phyloP scores from a whole-genome alignment of 208 protist genomes.

The Leptomonas pyrrhocoris region DNA sequence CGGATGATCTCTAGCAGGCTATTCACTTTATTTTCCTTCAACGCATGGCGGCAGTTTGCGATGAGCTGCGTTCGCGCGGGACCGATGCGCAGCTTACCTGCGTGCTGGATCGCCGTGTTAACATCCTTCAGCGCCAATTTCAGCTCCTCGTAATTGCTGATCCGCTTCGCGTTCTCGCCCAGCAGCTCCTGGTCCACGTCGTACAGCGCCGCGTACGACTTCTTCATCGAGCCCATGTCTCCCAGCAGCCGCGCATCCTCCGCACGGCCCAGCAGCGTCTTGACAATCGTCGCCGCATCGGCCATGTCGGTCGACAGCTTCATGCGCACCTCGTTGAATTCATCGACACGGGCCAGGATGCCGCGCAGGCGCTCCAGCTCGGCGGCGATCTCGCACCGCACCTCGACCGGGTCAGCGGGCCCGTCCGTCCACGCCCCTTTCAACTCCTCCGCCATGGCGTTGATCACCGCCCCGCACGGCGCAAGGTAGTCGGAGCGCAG shows the following conservation, averaged over 20 bases:
- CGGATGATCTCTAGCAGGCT: slow-evolving; percentile 87
- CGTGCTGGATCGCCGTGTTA: slow-evolving; percentile 94
- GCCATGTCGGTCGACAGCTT: slow-evolving; percentile 95
- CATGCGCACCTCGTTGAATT: slow-evolving; percentile 83
- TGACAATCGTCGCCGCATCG: slow-evolving; percentile 84
- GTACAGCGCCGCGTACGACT: slow-evolving; percentile 80
- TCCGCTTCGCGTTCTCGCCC: slow-evolving; percentile 92
- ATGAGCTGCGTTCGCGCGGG: slow-evolving; percentile 55
- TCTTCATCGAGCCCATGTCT: slow-evolving; percentile 83
- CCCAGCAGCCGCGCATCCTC: slow-evolving; percentile 93
- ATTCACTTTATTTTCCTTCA: slow-evolving; percentile 82
- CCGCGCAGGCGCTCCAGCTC: slow-evolving; percentile 63
- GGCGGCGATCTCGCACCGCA: slow-evolving; percentile 77
- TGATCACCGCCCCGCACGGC: slow-evolving; percentile 84
- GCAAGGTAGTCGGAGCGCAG: slow-evolving; percentile 84
- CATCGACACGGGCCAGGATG: slow-evolving; percentile 81
- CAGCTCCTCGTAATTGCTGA: slow-evolving; percentile 92
- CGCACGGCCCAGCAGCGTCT: slow-evolving; percentile 89
- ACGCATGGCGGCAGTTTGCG: slow-evolving; percentile 79
- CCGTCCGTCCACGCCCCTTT: slow-evolving; percentile 36
- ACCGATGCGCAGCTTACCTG: slow-evolving; percentile 85
- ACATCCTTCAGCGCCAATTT: slow-evolving; percentile 87
- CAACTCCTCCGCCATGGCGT: slow-evolving; percentile 69
- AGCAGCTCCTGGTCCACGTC: slow-evolving; percentile 91
- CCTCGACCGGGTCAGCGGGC: slow-evolving; percentile 21